phyloP scores from a whole-genome alignment of 164 flowering plant genomes.

The Umbellularia californica region DNA sequence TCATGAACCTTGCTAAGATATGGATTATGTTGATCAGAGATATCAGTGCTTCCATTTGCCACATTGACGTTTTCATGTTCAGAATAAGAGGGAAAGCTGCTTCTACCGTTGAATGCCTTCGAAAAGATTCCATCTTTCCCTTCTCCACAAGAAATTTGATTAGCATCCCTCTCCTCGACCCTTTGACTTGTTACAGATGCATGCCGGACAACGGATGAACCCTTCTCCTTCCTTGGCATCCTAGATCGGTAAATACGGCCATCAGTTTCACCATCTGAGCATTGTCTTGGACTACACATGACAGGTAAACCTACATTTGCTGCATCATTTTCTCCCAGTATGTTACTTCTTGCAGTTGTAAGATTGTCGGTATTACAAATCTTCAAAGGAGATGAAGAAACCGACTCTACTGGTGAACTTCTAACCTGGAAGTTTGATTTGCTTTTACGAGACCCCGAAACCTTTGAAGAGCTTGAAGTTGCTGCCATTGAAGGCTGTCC shows the following conservation, averaged over 20 bases:
- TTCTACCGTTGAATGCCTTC: slow-evolving; percentile 6
- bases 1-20: slow-evolving; percentile 23
- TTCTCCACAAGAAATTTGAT: slow-evolving; percentile 22
- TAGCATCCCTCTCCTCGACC: slow-evolving; percentile 16
- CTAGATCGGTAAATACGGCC: slow-evolving; percentile 37
- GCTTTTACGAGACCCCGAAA: slow-evolving; percentile 63
- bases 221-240: slow-evolving; percentile 32
- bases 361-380: slow-evolving; percentile 43
- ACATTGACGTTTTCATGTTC: slow-evolving; percentile 23
- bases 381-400: slow-evolving; percentile 89
- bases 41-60: slow-evolving; percentile 24
- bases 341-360: slow-evolving; percentile 27
- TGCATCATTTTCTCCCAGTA: slow-evolving; percentile 34
- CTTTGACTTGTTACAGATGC: slow-evolving; percentile 23
- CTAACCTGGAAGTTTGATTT: slow-evolving; percentile 46
- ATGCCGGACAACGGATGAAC: slow-evolving; percentile 19
- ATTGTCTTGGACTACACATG: slow-evolving; percentile 34
- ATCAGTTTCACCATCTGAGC: slow-evolving; percentile 51
- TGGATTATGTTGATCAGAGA: slow-evolving; percentile 22
- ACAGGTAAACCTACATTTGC: slow-evolving; percentile 27
- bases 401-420: slow-evolving; percentile 97
- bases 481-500: slow-evolving; percentile 52
- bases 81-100: slow-evolving; percentile 14
- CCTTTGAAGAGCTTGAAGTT: slow-evolving; percentile 91
- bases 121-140: slow-evolving; percentile 10